Evolutionary conservation across 2,329 filamentous ascomycete genomes (phyloP), one percentile per base, ranked within the genome.

Genomic region (Aspergillus sp.): DNA sequence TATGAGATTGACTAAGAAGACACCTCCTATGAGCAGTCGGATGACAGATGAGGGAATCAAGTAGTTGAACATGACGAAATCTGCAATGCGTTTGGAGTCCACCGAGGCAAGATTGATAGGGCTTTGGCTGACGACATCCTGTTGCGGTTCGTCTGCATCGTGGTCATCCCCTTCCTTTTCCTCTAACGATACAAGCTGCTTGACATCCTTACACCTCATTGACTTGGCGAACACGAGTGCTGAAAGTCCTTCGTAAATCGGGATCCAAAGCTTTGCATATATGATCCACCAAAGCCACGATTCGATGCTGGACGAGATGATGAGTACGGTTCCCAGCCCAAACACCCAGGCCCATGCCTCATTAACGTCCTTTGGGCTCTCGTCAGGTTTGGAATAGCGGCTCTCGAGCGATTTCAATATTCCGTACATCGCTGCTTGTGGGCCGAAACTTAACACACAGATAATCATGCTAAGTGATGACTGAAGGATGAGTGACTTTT

Each of bases 61-160:
- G 70, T 87, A 86, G 66, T 89, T 88, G 71, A 83, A 89, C 3
- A 83, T 80, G 25, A 81, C 80, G 68, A 91, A 91, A 57, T 90
- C 86, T 0, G 88, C 80, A 38, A 93, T 81, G 39, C 89, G 84
- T 67, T 86, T 86, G 7, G 85, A 80, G 73, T 93, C 90, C 6
- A 93, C 87, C n/a, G 88, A 89, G 48, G 92, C 87, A 36, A 92
- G 79, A 71, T 93, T 93, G 58, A 92, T 88, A 3, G 89, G 89
- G 58, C 84, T 87, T 74, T 94, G 90, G 62, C 83, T 82, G 25
- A 84, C 84, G 74, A 88, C 84, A 57, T 68, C 79, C 70, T 70
- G 75, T 8, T 65, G 63, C 8, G 64, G 67, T 65, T 85, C 82
- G n/a, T 67, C 67, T 2, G 84, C 81, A 3, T 80, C 79, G 1